phyloP scores from a whole-genome alignment of 345 rosid species.

The Aquilaria sinensis region DNA sequence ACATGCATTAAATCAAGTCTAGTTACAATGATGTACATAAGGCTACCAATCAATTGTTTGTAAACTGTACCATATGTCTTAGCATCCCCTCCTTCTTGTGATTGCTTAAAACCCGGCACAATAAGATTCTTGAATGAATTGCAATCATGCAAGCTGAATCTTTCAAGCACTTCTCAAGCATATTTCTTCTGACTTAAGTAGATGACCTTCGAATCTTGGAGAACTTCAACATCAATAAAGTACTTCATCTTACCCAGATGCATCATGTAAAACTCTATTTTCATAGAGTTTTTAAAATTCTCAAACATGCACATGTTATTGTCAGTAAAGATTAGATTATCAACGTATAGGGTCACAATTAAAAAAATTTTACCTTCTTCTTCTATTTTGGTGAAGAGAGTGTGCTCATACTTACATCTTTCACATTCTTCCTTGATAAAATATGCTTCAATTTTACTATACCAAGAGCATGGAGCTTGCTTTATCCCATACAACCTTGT shows the following conservation, averaged over 20 bases:
- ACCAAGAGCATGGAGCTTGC: no score
- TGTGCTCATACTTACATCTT: no score
- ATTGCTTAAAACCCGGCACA: not conserved
- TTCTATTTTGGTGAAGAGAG: no score
- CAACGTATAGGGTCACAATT: no score
- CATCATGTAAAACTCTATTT: not conserved
- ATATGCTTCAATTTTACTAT: no score
- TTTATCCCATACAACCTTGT: no score
- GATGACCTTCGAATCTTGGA: not conserved
- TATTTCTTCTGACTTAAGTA: not conserved
- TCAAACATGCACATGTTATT: no score
- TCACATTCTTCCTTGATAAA: no score
- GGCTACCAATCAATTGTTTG: not conserved
- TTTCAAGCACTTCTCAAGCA: not conserved
- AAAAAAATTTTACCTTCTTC: no score
- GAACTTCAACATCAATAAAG: not conserved
- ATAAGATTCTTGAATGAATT: not conserved
- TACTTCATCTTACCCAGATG: not conserved
- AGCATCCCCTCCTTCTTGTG: not conserved
- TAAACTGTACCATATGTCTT: not conserved
- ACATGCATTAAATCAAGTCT: not conserved
- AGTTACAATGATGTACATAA: not conserved
- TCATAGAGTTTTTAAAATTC: no score
- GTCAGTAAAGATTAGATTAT: no score
- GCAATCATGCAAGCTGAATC: not conserved